phyloP scores from a whole-genome alignment of 805 yeast genomes.

The Candida cerambycidarum region DNA sequence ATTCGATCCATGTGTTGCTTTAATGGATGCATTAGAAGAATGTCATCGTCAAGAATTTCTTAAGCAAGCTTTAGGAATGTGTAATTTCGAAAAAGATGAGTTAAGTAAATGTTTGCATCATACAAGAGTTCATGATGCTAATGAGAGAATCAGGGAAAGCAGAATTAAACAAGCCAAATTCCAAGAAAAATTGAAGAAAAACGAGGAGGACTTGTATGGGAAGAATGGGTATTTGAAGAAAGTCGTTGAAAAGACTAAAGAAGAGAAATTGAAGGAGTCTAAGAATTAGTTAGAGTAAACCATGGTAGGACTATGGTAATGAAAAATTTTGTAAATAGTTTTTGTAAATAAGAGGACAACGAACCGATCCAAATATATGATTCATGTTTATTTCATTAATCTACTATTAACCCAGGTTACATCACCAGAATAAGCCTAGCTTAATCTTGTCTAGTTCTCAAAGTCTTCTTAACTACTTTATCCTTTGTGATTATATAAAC shows the following conservation, averaged over 20 bases:
- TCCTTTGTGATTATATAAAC: constrained; percentile 92
- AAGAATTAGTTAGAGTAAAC: too few species aligned
- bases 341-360: background rate
- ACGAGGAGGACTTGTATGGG: constrained; percentile 79
- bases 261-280: constrained; percentile 7
- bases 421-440: too few species aligned
- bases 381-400: constrained; percentile 3
- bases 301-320: too few species aligned
- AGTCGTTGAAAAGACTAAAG: constrained; percentile 47
- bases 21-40: constrained; percentile 84
- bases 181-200: constrained; percentile 56
- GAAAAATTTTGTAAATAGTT: background rate
- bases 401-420: background rate
- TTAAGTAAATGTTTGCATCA: constrained; percentile 76
- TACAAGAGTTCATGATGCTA: constrained; percentile 65
- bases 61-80: constrained; percentile 73
- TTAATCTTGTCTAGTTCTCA: constrained; percentile 95
- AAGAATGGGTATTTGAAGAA: constrained; percentile 68
- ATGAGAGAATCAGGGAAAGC: constrained; percentile 52
- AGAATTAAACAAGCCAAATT: constrained; percentile 55
- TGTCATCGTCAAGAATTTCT: constrained; percentile 75
- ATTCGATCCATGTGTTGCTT: constrained; percentile 63
- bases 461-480: constrained; percentile 79
- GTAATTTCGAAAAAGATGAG: constrained; percentile 82
- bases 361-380: background rate